Conservation (phyloP, 2,329 filamentous ascomycete genomes). For the Colletotrichum somersetense region DNA sequence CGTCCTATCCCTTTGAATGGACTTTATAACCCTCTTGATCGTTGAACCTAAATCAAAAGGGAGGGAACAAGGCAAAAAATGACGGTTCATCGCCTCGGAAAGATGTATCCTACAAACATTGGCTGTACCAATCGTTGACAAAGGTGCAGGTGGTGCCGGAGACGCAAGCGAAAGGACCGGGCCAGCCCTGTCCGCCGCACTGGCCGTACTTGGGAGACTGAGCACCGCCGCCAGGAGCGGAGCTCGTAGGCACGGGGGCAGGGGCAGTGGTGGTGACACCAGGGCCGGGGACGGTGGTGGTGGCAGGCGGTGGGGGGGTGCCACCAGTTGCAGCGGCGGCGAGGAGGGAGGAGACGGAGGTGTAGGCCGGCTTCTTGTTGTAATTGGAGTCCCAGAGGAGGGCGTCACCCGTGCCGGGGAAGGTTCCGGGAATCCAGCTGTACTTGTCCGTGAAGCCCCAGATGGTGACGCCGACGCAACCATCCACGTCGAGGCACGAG, state of each 20-base stretch:
- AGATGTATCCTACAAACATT: conserved; percentile 33
- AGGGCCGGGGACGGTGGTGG: not conserved
- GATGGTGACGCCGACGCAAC: not conserved
- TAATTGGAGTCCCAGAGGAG: conserved; percentile 54
- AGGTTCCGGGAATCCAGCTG: conserved; percentile 52
- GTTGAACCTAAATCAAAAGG: not conserved
- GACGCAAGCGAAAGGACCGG: conserved; percentile 42
- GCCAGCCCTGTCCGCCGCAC: conserved; percentile 43
- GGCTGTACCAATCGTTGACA: conserved; percentile 44
- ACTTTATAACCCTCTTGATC: not conserved
- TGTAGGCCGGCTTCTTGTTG: conserved; percentile 55
- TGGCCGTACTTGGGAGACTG: conserved; percentile 41
- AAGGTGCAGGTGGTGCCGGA: conserved; percentile 38
- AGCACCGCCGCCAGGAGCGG: conserved; percentile 23
- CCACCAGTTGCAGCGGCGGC: conserved; percentile 46
- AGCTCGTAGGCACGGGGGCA: conserved; percentile 7
- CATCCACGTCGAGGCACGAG: not conserved
- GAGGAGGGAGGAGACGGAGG: conserved; percentile 54
- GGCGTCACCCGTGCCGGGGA: conserved; percentile 56
- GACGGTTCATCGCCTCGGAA: not conserved
- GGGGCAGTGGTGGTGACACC: not conserved
- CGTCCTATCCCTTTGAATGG: not conserved
- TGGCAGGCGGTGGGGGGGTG: not conserved
- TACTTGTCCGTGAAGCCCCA: conserved; percentile 4
- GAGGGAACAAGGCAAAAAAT: not conserved